These are phyloP conservation scores for Dictyostelium brefeldianum DNA, from an alignment of 78 protist genomes.

Conservation along the genomic window DNA sequence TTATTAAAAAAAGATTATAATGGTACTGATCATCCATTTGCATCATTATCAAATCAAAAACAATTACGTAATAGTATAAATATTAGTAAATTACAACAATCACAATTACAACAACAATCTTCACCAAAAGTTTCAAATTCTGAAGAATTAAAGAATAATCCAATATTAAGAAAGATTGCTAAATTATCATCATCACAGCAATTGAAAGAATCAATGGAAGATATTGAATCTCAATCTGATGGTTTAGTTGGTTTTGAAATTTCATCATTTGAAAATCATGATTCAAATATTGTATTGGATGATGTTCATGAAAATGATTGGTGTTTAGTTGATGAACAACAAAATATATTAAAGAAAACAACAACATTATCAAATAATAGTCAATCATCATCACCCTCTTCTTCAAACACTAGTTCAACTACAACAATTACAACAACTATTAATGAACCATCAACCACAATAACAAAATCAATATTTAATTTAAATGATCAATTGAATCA, in stretches of 20 bases:
- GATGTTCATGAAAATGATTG: conserved; percentile 45
- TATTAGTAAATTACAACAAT: neutral
- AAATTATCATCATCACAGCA: neutral
- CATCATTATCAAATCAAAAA: conserved; percentile 36
- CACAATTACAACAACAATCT: neutral
- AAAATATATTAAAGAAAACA: neutral
- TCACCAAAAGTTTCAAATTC: neutral
- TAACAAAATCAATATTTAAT: neutral
- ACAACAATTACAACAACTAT: conserved; percentile 1
- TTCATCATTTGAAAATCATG: neutral
- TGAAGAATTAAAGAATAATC: conserved; percentile 17
- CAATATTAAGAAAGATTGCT: conserved; percentile 2
- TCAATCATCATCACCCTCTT: neutral
- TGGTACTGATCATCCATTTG: conserved; percentile 75
- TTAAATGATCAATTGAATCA: neutral
- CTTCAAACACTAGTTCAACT: neutral
- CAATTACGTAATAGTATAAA: neutral
- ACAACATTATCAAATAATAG: neutral
- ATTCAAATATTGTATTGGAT: conserved; percentile 2
- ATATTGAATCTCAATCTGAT: neutral
- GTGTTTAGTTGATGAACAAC: conserved; percentile 53
- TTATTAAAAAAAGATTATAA: conserved; percentile 40
- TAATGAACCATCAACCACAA: neutral
- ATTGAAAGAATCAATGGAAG: no score
- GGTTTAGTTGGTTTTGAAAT: conserved; percentile 69